phyloP scores from a whole-genome alignment of 148 eudicot species.

The Chenopodium formosanum region DNA sequence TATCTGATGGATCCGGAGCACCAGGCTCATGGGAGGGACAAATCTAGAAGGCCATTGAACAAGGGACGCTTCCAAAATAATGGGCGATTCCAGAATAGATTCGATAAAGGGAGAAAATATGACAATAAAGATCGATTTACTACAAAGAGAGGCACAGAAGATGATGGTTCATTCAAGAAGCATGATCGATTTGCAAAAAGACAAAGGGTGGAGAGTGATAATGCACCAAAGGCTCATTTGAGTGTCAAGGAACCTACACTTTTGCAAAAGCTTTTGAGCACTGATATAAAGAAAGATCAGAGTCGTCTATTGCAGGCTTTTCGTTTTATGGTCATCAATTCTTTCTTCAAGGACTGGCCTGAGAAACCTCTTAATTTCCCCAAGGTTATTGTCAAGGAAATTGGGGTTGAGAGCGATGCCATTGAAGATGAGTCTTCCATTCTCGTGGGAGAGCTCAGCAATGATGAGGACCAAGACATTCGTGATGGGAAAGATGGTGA shows the following conservation, averaged over 20 bases:
- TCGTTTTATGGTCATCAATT: conserved; percentile 79
- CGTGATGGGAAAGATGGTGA: conserved; percentile 10
- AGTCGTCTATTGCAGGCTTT: conserved; percentile 65
- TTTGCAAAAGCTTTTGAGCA: conserved; percentile 64
- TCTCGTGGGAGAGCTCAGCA: conserved; percentile 5
- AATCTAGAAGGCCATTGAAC: conserved; percentile 26
- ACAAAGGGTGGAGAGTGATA: conserved; percentile 23
- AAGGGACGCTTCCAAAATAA: conserved; percentile 57
- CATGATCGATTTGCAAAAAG: conserved; percentile 32
- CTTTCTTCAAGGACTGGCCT: conserved; percentile 66
- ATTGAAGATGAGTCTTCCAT: conserved; percentile 23
- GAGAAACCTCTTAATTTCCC: conserved; percentile 62
- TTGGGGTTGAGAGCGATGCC: conserved; percentile 22
- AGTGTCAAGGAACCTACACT: conserved; percentile 59
- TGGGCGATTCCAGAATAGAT: conserved; percentile 56
- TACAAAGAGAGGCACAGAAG: conserved; percentile 31
- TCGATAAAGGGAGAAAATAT: conserved; percentile 51
- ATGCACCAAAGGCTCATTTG: conserved; percentile 11
- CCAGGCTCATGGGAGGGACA: conserved; percentile 33
- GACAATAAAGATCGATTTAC: conserved; percentile 33
- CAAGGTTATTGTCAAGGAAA: conserved; percentile 50
- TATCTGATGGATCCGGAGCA: conserved; percentile 62
- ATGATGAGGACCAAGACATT: conserved; percentile 10
- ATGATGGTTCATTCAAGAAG: conserved; percentile 23
- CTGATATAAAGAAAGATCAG: conserved; percentile 65